These are phyloP conservation scores for Coriolopsis trogii DNA, from an alignment of 1,284 basidiomycete genomes.

Conservation along the genomic window DNA sequence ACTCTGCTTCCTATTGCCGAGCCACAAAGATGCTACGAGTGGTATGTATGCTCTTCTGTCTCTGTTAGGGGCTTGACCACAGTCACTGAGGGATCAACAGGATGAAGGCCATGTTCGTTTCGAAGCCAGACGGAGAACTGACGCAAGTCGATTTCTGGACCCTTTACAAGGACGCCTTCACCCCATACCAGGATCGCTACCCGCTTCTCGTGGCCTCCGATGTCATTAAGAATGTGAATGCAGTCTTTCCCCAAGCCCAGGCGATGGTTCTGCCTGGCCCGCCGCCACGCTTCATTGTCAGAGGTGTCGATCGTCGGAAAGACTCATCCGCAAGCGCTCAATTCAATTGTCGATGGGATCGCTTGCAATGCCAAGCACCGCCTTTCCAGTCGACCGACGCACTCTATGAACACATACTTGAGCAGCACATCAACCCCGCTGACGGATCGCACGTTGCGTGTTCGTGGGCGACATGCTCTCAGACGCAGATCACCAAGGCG, in stretches of 20 bases:
- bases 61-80: not conserved
- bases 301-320: slow-evolving; percentile 72
- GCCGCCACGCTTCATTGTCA: slow-evolving; percentile 77
- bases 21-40: slow-evolving; percentile 77
- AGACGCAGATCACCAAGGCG: slow-evolving; percentile 47
- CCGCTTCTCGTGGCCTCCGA: slow-evolving; percentile 79
- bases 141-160: slow-evolving; percentile 93
- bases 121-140: slow-evolving; percentile 71
- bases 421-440: slow-evolving; percentile 49
- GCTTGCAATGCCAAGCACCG: slow-evolving; percentile 51
- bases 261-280: slow-evolving; percentile 80
- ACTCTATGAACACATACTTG: slow-evolving; percentile 70
- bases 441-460: slow-evolving; percentile 54
- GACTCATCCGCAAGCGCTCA: slow-evolving; percentile 54
- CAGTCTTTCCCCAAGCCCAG: slow-evolving; percentile 77
- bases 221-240: slow-evolving; percentile 84
- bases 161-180: slow-evolving; percentile 77
- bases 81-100: slow-evolving; percentile 41
- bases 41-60: slow-evolving; percentile 58
- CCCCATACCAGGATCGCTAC: slow-evolving; percentile 53
- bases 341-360: slow-evolving; percentile 74
- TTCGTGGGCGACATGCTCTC: slow-evolving; percentile 67
- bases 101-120: slow-evolving; percentile 82
- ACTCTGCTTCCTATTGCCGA: slow-evolving; percentile 59
- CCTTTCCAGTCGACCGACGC: slow-evolving; percentile 54